Percentiles rank a stretch among this genome's conserved stretches.
Evolutionary conservation across 192 early-diverging fungal genomes (phyloP).

Genomic region (Dissophora ornata): DNA sequence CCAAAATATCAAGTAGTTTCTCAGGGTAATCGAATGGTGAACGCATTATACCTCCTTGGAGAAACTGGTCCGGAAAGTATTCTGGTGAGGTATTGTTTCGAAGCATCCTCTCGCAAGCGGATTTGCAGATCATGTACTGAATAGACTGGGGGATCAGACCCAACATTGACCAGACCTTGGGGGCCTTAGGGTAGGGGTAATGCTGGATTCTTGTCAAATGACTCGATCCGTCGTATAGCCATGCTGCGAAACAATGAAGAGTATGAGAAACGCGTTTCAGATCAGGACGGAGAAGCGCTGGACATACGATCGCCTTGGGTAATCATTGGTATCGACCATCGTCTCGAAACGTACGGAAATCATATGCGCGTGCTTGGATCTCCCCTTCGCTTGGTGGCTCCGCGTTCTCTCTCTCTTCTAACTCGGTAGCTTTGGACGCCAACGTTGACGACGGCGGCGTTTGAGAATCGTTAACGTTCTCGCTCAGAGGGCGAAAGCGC

Average conservation of each 20-base stretch:
- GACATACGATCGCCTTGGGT: no score
- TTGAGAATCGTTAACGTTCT: constrained; percentile 5
- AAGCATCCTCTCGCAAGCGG: constrained; percentile 55
- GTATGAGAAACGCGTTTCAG: background rate
- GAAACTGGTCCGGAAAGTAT: constrained; percentile 63
- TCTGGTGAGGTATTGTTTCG: constrained; percentile 54
- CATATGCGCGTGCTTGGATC: constrained; percentile 31
- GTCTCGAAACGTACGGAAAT: constrained; percentile 44
- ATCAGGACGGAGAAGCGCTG: no score
- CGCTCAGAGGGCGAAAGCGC: background rate
- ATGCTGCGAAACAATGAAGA: constrained; percentile 16
- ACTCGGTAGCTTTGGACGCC: background rate
- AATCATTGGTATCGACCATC: no score
- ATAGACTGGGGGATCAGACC: constrained; percentile 51
- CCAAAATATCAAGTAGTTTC: no score
- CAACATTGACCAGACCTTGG: constrained; percentile 52
- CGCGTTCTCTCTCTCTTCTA: background rate
- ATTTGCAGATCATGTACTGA: constrained; percentile 57
- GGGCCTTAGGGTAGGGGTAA: constrained; percentile 58
- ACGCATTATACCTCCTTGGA: constrained; percentile 58
- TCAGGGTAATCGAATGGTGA: no score
- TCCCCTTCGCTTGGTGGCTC: constrained; percentile 29
- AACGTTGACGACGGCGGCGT: background rate
- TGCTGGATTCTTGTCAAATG: constrained; percentile 53
- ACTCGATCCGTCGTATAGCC: constrained; percentile 37